These are phyloP conservation scores for Seiridium cupressi DNA, from an alignment of 2,329 filamentous ascomycete species.

Conservation along the genomic window DNA sequence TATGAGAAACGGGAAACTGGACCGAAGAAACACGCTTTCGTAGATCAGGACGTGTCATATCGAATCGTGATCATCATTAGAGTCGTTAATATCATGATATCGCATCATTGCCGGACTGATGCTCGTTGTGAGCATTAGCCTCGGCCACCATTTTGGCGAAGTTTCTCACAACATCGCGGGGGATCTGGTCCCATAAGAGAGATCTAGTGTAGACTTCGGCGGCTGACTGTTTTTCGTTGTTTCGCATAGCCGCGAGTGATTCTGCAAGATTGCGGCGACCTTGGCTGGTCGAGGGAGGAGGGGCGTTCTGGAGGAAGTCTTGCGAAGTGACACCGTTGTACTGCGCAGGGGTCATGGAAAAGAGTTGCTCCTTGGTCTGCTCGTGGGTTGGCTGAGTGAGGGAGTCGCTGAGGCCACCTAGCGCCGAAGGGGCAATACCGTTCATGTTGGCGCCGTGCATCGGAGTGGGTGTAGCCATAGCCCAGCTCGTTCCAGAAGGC, in stretches of 20 bases:
- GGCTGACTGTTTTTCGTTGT: conserved; percentile 66
- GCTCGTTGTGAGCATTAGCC: conserved; percentile 47
- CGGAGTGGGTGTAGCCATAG: conserved; percentile 34
- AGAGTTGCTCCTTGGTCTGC: conserved; percentile 84
- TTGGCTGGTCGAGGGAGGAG: conserved; percentile 55
- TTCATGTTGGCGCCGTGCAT: conserved; percentile 44
- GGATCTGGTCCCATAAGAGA: conserved; percentile 91
- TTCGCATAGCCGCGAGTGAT: conserved; percentile 76
- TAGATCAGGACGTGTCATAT: conserved; percentile 13
- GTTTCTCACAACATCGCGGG: conserved; percentile 84
- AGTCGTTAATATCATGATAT: conserved; percentile 39
- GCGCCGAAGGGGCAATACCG: conserved; percentile 55
- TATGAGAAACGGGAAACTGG: conserved; percentile 13
- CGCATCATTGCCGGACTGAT: conserved; percentile 40
- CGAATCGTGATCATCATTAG: conserved; percentile 29
- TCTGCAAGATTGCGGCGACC: conserved; percentile 76
- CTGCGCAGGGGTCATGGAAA: conserved; percentile 80
- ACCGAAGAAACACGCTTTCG: conserved; percentile 5
- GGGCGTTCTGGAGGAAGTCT: conserved; percentile 63
- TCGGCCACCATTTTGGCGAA: conserved; percentile 91
- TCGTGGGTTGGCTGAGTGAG: conserved; percentile 76
- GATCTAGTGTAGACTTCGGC: conserved; percentile 92
- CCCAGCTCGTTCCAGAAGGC: conserved; percentile 50
- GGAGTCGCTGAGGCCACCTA: conserved; percentile 65
- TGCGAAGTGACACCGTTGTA: conserved; percentile 82